These are phyloP conservation scores for Verticillium alfalfae DNA, from an alignment of 2,329 filamentous ascomycete genomes.

Conservation along the genomic window DNA sequence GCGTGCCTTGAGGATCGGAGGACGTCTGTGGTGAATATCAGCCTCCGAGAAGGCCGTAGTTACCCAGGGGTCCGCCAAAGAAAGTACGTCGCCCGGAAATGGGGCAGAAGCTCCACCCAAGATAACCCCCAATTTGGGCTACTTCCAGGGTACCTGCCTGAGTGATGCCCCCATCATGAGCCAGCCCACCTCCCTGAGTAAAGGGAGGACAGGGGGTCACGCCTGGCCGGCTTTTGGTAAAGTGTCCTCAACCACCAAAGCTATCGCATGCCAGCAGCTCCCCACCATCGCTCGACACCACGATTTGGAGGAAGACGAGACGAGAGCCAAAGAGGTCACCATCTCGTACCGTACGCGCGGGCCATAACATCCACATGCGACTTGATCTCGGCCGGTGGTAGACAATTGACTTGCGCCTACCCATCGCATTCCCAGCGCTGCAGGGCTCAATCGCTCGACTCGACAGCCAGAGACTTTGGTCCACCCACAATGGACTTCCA, in stretches of 20 bases:
- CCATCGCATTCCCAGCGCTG: neutral
- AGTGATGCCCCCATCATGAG: conserved; percentile 7
- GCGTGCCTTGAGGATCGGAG: too few relatives aligned
- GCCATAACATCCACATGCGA: neutral
- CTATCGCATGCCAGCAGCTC: neutral
- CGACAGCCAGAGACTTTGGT: neutral
- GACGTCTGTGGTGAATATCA: too few relatives aligned
- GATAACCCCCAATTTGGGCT: neutral
- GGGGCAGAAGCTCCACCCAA: too few relatives aligned
- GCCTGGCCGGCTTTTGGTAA: conserved; percentile 9
- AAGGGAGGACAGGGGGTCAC: neutral
- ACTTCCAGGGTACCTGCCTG: neutral
- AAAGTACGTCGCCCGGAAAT: too few relatives aligned
- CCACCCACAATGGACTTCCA: neutral
- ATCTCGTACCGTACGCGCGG: neutral
- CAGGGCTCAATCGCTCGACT: neutral
- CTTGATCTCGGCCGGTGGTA: neutral
- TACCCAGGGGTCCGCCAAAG: too few relatives aligned
- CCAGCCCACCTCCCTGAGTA: neutral
- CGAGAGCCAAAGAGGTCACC: neutral
- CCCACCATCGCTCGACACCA: neutral
- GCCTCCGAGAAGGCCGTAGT: too few relatives aligned
- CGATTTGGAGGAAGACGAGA: neutral
- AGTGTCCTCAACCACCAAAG: conserved; percentile 10
- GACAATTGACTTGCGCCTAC: neutral